Base-by-base conservation (phyloP, 2,329 filamentous ascomycete species). In the Paecilomyces variotii region DNA sequence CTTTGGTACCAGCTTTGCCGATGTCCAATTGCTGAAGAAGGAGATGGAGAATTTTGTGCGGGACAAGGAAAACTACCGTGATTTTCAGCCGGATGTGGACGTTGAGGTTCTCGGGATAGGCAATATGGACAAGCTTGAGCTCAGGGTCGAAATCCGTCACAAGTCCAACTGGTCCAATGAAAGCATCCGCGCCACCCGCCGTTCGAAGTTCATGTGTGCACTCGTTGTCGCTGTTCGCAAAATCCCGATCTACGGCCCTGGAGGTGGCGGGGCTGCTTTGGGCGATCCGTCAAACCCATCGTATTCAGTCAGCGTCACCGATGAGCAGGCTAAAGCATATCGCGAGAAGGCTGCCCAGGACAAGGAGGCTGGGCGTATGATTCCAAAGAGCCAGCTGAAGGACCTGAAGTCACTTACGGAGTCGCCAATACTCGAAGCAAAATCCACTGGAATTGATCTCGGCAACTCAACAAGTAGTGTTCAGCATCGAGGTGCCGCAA, bases 151-250 rank as follows among this genome's bases (percentile, higher is more conserved):
- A 67, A 91, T 97, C 70, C 86, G 88, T 69, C 91, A 97, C 81
- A 97, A 97, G 78, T 90, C 87, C 59, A 94, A 93, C 76, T 93
- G 90, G 89, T 85, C 90, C 65, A 91, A 97, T 74, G 93, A 96
- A 65, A 82, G 84, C 1, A 82, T 97, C 49, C 88, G 92, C 49
- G 87, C 87, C 19, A 83, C 88, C 5, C 86, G 92, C 56, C 87
- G 93, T 61, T 95, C 89, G 72, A 97, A 96, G 76, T 97, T 99
- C 78, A 96, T 97, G 86, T 96, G 92, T 70, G 94, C 94, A 0
- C 80, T 99, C 59, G 87, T 94, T 3, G 76, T 91, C 7, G 91
- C 93, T 2, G 78, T 97, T 59, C 89, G 91, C 75, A 91, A 88
- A 76, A 82, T 99, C 19, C 93, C 92, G 9, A 93, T 99, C 69